Base-by-base conservation (phyloP, 306 rosid genomes). In the Cicer chorassanicum region DNA sequence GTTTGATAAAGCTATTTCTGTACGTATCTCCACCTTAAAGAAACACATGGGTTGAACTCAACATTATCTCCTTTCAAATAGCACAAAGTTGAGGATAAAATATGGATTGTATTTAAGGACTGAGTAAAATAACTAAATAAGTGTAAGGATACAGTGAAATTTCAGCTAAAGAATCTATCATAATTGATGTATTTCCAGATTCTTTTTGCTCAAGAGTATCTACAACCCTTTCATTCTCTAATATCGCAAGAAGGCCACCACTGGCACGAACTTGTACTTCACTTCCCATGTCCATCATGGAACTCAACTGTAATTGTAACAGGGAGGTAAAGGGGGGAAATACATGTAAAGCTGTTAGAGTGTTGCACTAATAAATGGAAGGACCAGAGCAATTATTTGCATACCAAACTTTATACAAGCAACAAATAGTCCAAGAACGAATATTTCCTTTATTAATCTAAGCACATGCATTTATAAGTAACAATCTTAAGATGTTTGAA, bases 221-320 rank as follows among this genome's bases (percentile, higher is more conserved):
- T 67, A 94, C 97, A 66, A 90, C 81, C 78, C 90, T 87, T 75
- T 94, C 98, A 81, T 85, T 91, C 87, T 94, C 98, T 83, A 94
- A 81, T 82, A 94, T 91, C 76, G 97, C 93, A 74, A 94, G 98
- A 79, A 94, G 97, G 71, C 98, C 98, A 54, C 98, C 98, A 62
- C 98, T 88, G 45, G 89, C 91, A 64, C 98, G 97, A 84, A 94
- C 91, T 85, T 94, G 97, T 75, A 94, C 83, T 75, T 94, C 98
- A 85, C 90, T 91, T 84, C 86, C 89, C 96, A 87, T 82, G 86
- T 94, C 93, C 96, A 94, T 94, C 97, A 94, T 88, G 83, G 98
- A 94, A 84, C 85, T 94, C 86, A 94, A 66, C 98, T 91, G 86
- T 69, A 79, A 65, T 78, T 14, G 69, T 64, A 63, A 73, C 68